These are phyloP conservation scores for Calonectria pteridis DNA, from an alignment of 2,329 filamentous ascomycete genomes.

Conservation along the genomic window DNA sequence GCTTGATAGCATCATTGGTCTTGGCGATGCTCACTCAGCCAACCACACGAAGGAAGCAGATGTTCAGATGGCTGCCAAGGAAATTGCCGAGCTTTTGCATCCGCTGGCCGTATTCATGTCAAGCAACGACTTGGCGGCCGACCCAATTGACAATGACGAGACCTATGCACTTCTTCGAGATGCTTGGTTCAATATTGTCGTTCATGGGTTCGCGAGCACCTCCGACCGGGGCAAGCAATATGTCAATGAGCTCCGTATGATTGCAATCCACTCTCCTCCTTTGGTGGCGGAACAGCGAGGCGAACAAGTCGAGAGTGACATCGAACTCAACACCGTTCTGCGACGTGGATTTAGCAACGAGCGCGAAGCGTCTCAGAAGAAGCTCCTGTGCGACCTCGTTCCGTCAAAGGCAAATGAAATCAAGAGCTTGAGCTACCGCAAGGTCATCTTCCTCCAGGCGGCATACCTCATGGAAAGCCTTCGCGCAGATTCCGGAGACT, in stretches of 20 bases:
- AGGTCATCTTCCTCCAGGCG: constrained; percentile 91
- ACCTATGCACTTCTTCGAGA: constrained; percentile 82
- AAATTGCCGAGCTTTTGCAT: constrained; percentile 88
- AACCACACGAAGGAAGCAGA: constrained; percentile 82
- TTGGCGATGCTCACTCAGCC: constrained; percentile 85
- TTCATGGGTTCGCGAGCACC: constrained; percentile 86
- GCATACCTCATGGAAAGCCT: constrained; percentile 91
- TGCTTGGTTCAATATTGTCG: constrained; percentile 97
- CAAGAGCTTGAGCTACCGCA: constrained; percentile 85
- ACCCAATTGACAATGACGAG: constrained; percentile 71
- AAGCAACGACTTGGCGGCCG: constrained; percentile 67
- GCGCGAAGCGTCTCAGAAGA: constrained; percentile 84
- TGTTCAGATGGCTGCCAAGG: constrained; percentile 83
- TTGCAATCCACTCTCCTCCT: constrained; percentile 89
- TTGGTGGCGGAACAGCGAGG: constrained; percentile 89
- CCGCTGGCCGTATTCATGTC: constrained; percentile 90
- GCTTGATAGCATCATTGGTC: constrained; percentile 88
- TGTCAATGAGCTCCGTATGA: constrained; percentile 80
- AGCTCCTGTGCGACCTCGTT: constrained; percentile 78
- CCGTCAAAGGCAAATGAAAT: constrained; percentile 84
- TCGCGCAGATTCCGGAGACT: constrained; percentile 87
- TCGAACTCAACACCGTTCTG: constrained; percentile 94
- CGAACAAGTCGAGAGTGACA: constrained; percentile 93
- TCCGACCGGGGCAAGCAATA: constrained; percentile 81
- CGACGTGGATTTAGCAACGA: constrained; percentile 87